Percentiles rank a stretch among this genome's conserved stretches.
Evolutionary conservation across 257 asterid genomes (phyloP).

Genomic region (Solanum corneliomulleri): DNA sequence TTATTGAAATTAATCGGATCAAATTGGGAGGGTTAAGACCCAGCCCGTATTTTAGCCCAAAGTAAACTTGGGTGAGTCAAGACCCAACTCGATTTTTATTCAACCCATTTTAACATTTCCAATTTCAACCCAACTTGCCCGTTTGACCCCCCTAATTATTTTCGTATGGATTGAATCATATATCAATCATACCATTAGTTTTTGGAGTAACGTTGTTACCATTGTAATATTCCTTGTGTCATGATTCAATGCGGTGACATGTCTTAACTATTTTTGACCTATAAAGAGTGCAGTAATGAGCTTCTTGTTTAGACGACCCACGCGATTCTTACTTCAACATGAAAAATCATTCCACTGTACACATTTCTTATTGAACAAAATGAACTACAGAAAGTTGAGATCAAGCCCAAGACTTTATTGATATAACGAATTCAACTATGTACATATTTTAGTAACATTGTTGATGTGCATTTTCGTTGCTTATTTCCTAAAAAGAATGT

Average conservation of each 20-base stretch:
- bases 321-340: neutral
- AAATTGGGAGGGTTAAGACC: too few species aligned
- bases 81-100: too few species aligned
- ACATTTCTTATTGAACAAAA: neutral
- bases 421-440: neutral
- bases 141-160: too few species aligned
- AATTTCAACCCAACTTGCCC: too few species aligned
- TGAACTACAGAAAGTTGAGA: neutral
- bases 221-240: neutral
- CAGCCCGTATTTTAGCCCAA: too few species aligned
- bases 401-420: neutral
- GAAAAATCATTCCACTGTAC: neutral
- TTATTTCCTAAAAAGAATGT: neutral
- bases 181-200: neutral
- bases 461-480: neutral
- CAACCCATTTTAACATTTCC: too few species aligned
- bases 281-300: neutral
- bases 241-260: neutral
- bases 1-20: too few species aligned
- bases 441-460: neutral
- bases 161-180: neutral
- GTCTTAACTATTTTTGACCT: neutral
- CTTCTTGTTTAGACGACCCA: neutral
- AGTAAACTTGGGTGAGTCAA: too few species aligned
- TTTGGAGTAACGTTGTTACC: neutral